These are phyloP conservation scores for Brassica incana DNA, from an alignment of 345 rosid genomes.

Conservation along the genomic window DNA sequence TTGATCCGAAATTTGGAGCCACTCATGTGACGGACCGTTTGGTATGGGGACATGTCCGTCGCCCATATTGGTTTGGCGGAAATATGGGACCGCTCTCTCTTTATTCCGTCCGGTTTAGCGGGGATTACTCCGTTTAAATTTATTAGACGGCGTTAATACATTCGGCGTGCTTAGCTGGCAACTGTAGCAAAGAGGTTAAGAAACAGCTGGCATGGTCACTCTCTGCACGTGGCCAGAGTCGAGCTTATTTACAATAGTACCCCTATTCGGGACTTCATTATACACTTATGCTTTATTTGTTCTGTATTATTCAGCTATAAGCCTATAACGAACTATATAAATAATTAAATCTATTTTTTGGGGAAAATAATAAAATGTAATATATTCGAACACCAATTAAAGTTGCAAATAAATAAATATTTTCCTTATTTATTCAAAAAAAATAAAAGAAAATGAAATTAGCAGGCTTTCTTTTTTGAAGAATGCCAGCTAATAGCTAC, in stretches of 20 bases:
- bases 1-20: conserved; percentile 16
- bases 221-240: conserved; percentile 35
- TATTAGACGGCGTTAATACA: conserved; percentile 32
- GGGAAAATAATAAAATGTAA: neutral
- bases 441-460: neutral
- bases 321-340: neutral
- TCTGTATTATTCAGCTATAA: conserved; percentile 10
- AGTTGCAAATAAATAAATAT: neutral
- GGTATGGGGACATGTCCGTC: conserved; percentile 23
- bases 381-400: neutral
- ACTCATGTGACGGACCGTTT: conserved; percentile 28
- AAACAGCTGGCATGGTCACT: conserved; percentile 42
- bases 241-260: neutral
- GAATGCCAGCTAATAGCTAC: conserved; percentile 14
- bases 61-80: conserved; percentile 26
- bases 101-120: conserved; percentile 14
- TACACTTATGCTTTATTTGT: neutral
- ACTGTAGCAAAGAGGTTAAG: conserved; percentile 25
- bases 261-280: neutral
- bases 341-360: neutral
- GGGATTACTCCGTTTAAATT: neutral
- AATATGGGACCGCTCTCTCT: conserved; percentile 19
- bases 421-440: neutral
- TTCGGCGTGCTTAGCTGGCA: conserved; percentile 41
- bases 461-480: conserved; percentile 26